Base-by-base conservation (phyloP, 139 green algal species). In the Desmodesmus armatus region DNA sequence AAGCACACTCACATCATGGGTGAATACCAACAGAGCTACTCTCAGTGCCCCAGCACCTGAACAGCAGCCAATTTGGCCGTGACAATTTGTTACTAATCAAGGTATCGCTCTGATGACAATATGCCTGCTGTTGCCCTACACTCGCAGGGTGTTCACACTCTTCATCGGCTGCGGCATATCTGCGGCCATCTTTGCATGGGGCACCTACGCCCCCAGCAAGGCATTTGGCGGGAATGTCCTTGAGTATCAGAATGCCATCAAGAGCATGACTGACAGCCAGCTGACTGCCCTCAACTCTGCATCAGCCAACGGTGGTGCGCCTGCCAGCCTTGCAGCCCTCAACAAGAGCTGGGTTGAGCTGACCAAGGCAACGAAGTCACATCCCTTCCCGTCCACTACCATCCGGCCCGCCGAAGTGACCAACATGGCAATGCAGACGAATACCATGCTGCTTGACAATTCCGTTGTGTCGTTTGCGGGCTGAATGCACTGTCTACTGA, bases 61-160 rank as follows among this genome's bases (percentile, higher is more conserved):
- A 23, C 31, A 70, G 25, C 19, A 31, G 25, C 62, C 62, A 27
- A 11, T n/a, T 27, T n/a, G 19, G 33, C 62, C 13, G 6, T n/a
- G 19, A 15, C 25, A 13, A 23, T 27, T 70, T 23, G 13, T 11
- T 23, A 23, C 7, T 6, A 7, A 11, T 6, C 62, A n/a, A 27
- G 6, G 62, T 11, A 27, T 27, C 7, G 62, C 62, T 7, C 25
- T 7, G 62, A 11, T 31, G 62, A 23, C 17, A 70, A 13, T 23
- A 23, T 31, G 62, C 11, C 19, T 70, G 62, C 62, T 6, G 13
- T 31, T 11, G 13, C 19, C 62, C 49, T n/a, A n/a, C n/a, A n/a
- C n/a, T n/a, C n/a, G n/a, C n/a, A n/a, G 78, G 78, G 78, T 85
- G 13, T 75, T 76, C 19, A 85, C 78, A 7, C 43, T 85, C 4